Conservation (phyloP, 306 rosid species). For the Ormosia semicastrata region DNA sequence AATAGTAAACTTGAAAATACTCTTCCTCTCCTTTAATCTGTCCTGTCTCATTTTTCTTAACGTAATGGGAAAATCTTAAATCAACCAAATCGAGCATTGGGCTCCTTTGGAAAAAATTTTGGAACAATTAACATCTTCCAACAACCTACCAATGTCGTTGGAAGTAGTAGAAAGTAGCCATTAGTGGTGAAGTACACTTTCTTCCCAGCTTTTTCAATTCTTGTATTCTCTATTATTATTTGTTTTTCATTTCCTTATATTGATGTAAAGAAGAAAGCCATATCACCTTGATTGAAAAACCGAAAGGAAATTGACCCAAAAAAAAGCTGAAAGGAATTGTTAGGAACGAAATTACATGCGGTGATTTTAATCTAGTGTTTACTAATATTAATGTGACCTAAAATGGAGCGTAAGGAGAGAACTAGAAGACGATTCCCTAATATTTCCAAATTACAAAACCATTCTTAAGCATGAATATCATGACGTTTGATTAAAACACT, state of each 20-base stretch:
- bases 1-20: constrained; percentile 31
- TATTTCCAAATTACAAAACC: neutral
- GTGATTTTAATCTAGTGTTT: neutral
- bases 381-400: neutral
- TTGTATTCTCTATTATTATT: neutral
- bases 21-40: neutral
- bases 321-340: neutral
- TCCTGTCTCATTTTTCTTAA: neutral
- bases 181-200: constrained; percentile 5
- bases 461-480: neutral
- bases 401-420: neutral
- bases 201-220: neutral
- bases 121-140: constrained; percentile 1
- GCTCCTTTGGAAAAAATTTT: constrained; percentile 18
- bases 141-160: constrained; percentile 18
- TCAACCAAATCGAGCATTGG: constrained; percentile 34
- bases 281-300: neutral
- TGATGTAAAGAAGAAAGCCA: neutral
- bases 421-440: neutral
- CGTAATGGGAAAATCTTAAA: constrained; percentile 1
- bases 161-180: constrained; percentile 10
- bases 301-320: neutral
- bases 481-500: too few relatives aligned
- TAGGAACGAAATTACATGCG: neutral
- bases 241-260: neutral